Evolutionary conservation across 2,329 filamentous ascomycete genomes (phyloP), one percentile per base, ranked within the genome.

Genomic region (Truncatella angustata): DNA sequence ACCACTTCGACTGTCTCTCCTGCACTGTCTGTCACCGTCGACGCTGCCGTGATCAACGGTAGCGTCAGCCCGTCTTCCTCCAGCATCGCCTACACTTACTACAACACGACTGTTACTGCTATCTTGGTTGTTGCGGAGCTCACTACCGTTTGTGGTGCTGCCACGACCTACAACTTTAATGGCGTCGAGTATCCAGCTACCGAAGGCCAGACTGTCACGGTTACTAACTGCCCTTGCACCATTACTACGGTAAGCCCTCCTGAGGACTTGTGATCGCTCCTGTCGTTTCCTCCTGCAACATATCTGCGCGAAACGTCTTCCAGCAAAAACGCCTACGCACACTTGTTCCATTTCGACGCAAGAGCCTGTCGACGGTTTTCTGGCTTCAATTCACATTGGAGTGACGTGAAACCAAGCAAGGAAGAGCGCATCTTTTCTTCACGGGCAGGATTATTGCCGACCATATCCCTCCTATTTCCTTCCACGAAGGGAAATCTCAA

Each of bases 171-270:
- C 58, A 78, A 73, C 57, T 70, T 78, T 66, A 75, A 75, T 62
- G 67, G 69, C 63, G 73, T 76, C 65, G 71, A 71, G 45, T 84
- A 80, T 73, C 76, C 77, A 44, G 74, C 83, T 60, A 78, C 76
- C 49, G 71, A 75, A 64, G 74, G 81, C 55, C 69, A 79, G 60
- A 78, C 77, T 51, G 67, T 84, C 57, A 82, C 78, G 61, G 75
- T 86, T 51, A 74, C 72, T 34, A 70, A 80, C 64, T 81, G 78
- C 68, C 76, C 77, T 53, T 81, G 78, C 72, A 79, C 77, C 40
- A 56, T 70, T 36, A 62, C 64, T 23, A 65, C 57, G 5, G 65
- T 68, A 59, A 51, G 64, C 57, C 39, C 16, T n/a, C 24, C 36
- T 1, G 1, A 4, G 14, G 44, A 20, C 18, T 11, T 7, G 21